phyloP scores from a whole-genome alignment of 129 eudicot genomes.

The Centella asiatica region DNA sequence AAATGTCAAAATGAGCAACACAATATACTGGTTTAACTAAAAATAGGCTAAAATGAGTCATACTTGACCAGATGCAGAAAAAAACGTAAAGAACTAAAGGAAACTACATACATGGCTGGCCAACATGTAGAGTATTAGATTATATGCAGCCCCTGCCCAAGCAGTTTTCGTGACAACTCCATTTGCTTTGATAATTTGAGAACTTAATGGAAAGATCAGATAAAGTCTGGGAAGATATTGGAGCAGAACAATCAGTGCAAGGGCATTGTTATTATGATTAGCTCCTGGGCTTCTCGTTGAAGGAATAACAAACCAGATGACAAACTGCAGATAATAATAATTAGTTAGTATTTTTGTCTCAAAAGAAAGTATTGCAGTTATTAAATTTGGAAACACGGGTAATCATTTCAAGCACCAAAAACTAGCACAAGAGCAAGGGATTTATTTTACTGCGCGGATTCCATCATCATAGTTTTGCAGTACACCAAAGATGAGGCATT shows the following conservation, averaged over 20 bases:
- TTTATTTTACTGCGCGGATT: no score
- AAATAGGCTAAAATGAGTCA: neutral
- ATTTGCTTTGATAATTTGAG: conserved; percentile 87
- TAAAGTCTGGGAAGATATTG: conserved; percentile 91
- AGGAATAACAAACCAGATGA: conserved; percentile 91
- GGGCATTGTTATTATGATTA: conserved; percentile 88
- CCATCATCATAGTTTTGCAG: no score
- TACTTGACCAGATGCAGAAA: neutral
- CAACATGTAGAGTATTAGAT: conserved; percentile 77
- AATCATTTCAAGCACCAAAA: no score
- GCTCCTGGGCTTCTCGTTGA: conserved; percentile 65
- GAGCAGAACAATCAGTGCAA: conserved; percentile 82
- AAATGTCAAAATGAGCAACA: neutral
- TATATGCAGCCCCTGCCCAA: conserved; percentile 99
- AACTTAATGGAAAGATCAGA: conserved; percentile 89
- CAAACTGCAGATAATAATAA: conserved; percentile 47
- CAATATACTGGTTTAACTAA: neutral
- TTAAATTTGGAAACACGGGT: no score
- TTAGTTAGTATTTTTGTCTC: neutral
- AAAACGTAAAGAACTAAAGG: neutral
- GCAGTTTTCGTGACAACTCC: conserved; percentile 99
- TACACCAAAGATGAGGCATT: no score
- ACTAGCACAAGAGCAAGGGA: no score
- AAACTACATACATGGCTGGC: conserved; percentile 89
- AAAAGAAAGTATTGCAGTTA: neutral